phyloP scores from a whole-genome alignment of 768 basidiomycete species.

The Rhodotorula babjevae region DNA sequence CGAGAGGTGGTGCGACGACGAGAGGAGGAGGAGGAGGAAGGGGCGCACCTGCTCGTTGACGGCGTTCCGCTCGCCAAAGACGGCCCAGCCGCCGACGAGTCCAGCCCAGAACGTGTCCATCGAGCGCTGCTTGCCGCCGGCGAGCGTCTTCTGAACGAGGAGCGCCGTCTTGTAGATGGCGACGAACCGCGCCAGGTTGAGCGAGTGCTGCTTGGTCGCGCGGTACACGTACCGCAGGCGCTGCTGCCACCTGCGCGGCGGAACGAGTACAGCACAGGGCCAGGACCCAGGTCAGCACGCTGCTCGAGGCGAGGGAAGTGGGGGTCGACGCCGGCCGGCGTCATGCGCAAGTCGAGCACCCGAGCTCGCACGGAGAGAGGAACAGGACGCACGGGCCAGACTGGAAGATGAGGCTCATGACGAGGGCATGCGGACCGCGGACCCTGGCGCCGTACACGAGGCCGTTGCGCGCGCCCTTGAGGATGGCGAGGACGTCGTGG shows the following conservation, averaged over 20 bases:
- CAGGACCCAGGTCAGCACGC: background rate
- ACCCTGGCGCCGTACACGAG: slow-evolving; percentile 87
- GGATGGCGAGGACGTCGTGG: slow-evolving; percentile 83
- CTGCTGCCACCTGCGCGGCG: slow-evolving; percentile 60
- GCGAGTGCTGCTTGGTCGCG: slow-evolving; percentile 82
- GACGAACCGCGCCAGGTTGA: slow-evolving; percentile 90
- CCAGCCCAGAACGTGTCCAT: slow-evolving; percentile 89
- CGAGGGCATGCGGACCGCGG: slow-evolving; percentile 88
- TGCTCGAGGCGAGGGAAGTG: no score
- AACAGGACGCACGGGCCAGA: slow-evolving; percentile 70
- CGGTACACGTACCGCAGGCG: slow-evolving; percentile 65
- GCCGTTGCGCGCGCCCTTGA: slow-evolving; percentile 83
- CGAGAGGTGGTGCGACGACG: no score
- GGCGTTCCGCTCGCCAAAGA: slow-evolving; percentile 78
- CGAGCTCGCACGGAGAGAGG: background rate
- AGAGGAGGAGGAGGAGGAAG: no score
- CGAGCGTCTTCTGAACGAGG: slow-evolving; percentile 63
- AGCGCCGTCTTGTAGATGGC: slow-evolving; percentile 83
- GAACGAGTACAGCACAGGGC: no score
- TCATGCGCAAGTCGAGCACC: background rate
- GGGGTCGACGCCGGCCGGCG: no score
- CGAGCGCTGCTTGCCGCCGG: slow-evolving; percentile 69
- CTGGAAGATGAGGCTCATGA: slow-evolving; percentile 93
- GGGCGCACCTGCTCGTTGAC: slow-evolving; percentile 79
- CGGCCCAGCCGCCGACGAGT: slow-evolving; percentile 67